These are phyloP conservation scores for Phoma sp. DNA, from an alignment of 2,329 filamentous ascomycete species.

Conservation along the genomic window DNA sequence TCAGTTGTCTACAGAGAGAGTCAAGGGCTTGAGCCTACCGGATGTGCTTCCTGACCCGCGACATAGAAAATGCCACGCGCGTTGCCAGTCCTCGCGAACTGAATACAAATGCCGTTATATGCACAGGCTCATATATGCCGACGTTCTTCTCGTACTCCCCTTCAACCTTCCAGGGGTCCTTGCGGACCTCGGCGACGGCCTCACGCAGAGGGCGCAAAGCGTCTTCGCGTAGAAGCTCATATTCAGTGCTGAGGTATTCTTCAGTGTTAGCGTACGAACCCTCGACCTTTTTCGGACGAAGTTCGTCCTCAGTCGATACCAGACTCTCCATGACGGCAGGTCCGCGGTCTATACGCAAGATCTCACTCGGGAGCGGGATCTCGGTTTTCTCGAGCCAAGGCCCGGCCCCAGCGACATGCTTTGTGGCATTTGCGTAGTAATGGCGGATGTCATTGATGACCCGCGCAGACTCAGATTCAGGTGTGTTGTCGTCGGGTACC, in stretches of 20 bases:
- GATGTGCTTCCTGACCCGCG: conserved; percentile 69
- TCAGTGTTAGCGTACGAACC: conserved; percentile 66
- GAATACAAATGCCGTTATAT: conserved; percentile 69
- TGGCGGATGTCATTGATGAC: too few relatives aligned
- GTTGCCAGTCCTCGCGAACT: conserved; percentile 67
- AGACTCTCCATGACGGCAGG: conserved; percentile 18
- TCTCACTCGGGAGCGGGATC: conserved; percentile 61
- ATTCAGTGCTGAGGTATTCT: conserved; percentile 75
- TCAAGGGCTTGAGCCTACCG: conserved; percentile 33
- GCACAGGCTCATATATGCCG: conserved; percentile 60
- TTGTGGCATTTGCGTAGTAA: conserved; percentile 30
- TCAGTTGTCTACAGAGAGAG: neutral
- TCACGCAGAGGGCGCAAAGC: conserved; percentile 71
- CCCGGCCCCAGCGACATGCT: conserved; percentile 26
- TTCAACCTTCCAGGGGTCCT: conserved; percentile 54
- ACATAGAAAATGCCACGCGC: conserved; percentile 72
- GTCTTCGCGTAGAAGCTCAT: conserved; percentile 77
- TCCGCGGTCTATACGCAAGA: conserved; percentile 42
- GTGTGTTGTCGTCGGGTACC: conserved; percentile 14
- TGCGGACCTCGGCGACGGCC: conserved; percentile 59
- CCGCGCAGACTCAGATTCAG: too few relatives aligned
- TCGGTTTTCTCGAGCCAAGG: conserved; percentile 54
- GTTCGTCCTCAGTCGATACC: conserved; percentile 26
- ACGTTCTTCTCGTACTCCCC: conserved; percentile 49
- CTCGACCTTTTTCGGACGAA: conserved; percentile 42